phyloP scores from a whole-genome alignment of 257 asterid species.

The Misopates orontium region DNA sequence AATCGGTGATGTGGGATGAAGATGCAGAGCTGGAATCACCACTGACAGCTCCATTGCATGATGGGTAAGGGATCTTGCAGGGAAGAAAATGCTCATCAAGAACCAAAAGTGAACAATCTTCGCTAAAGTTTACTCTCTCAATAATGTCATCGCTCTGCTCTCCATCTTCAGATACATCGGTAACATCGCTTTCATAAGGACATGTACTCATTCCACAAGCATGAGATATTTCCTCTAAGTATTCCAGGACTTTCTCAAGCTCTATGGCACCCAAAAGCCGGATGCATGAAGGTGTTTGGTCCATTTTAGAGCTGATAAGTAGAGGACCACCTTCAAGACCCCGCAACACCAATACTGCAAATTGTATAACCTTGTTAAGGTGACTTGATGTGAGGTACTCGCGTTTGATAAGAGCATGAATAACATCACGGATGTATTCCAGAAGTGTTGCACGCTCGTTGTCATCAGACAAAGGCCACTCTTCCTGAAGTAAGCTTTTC shows the following conservation, averaged over 20 bases:
- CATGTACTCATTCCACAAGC: conserved; percentile 70
- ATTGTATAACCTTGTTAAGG: conserved; percentile 79
- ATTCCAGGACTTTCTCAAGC: conserved; percentile 70
- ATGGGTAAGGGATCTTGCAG: conserved; percentile 35
- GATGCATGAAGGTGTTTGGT: conserved; percentile 74
- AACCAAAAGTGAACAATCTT: conserved; percentile 62
- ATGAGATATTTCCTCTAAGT: no score
- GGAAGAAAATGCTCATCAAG: conserved; percentile 71
- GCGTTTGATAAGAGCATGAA: conserved; percentile 60
- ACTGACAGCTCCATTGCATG: conserved; percentile 36
- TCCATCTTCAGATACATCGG: conserved; percentile 35
- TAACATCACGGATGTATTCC: conserved; percentile 60
- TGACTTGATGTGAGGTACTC: conserved; percentile 85
- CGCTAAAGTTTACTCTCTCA: conserved; percentile 64
- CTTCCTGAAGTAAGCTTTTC: no score
- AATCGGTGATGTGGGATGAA: conserved; percentile 43
- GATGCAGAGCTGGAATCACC: conserved; percentile 32
- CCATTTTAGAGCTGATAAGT: conserved; percentile 58
- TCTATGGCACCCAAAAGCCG: conserved; percentile 80
- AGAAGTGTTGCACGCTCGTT: conserved; percentile 82
- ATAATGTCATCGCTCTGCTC: conserved; percentile 43
- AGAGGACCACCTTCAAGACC: conserved; percentile 69
- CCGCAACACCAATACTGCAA: conserved; percentile 82
- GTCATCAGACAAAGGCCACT: conserved; percentile 86
- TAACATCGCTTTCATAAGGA: conserved; percentile 56